These are phyloP conservation scores for Globisporangium spiculum DNA, from an alignment of 352 stramenopile genomes.

Conservation along the genomic window DNA sequence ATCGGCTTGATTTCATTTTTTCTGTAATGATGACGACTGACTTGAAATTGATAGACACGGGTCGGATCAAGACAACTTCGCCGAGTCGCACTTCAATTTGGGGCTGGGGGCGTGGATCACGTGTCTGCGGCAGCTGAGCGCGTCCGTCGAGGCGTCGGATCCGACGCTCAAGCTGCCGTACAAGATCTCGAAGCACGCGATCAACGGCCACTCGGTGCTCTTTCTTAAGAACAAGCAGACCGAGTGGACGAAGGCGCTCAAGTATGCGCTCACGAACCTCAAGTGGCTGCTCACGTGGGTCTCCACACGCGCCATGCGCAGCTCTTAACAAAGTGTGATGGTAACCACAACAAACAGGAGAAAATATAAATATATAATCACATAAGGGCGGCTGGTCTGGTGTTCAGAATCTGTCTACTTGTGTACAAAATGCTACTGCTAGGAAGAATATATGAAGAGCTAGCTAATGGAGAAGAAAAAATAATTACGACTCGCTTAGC, in stretches of 20 bases:
- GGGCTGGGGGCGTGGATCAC: conserved; percentile 77
- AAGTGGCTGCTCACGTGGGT: conserved; percentile 83
- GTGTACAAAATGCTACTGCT: conserved; percentile 17
- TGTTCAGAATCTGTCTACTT: conserved; percentile 15
- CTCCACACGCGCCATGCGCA: conserved; percentile 32
- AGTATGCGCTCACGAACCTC: conserved; percentile 82
- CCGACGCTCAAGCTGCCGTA: conserved; percentile 68
- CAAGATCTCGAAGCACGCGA: conserved; percentile 72
- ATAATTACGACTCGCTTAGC: conserved; percentile 20
- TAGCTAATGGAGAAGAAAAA: not conserved
- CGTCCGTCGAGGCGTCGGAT: conserved; percentile 52
- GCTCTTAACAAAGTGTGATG: not conserved
- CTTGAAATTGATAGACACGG: conserved; percentile 53
- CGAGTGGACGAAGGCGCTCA: conserved; percentile 86
- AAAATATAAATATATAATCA: conserved; percentile 17
- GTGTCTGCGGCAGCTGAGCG: conserved; percentile 69
- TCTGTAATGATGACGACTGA: conserved; percentile 13
- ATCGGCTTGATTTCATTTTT: not conserved
- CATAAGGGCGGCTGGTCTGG: not conserved
- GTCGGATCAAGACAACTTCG: conserved; percentile 81
- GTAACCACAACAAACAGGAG: not conserved
- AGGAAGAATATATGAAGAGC: not conserved
- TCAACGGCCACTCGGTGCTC: conserved; percentile 67
- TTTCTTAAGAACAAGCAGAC: conserved; percentile 81
- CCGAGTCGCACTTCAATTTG: conserved; percentile 85